Base-by-base conservation (phyloP, 2,329 filamentous ascomycete species). In the Chaetomiaceae sp. region DNA sequence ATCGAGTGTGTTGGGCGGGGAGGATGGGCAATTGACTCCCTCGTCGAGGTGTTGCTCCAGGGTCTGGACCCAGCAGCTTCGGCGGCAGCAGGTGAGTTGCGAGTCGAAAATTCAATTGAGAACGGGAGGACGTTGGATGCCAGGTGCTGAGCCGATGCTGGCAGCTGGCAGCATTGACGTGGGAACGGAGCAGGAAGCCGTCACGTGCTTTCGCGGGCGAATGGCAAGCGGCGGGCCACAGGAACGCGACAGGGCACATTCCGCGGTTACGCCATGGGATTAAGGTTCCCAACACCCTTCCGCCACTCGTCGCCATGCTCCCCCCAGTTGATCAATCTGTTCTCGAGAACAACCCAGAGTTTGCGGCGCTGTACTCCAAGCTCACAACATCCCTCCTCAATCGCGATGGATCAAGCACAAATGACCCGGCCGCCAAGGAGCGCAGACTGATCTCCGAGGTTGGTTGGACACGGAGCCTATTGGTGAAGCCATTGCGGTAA, bases 251-350 rank as follows among this genome's bases (percentile, higher is more conserved):
- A n/a, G n/a, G n/a, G n/a, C n/a, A n/a, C n/a, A n/a, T n/a, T n/a
- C n/a, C n/a, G n/a, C n/a, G n/a, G n/a, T n/a, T n/a, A n/a, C n/a
- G n/a, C n/a, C n/a, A n/a, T n/a, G n/a, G n/a, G n/a, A n/a, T n/a
- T n/a, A n/a, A n/a, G n/a, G n/a, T n/a, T n/a, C n/a, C n/a, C n/a
- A n/a, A n/a, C n/a, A 27, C 6, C 19, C 43, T 17, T 19, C 34
- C 13, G 20, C 16, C 14, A 42, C 27, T 1, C 25, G 30, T 9
- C 49, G 63, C 16, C 2, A 83, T 83, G 79, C 65, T 84, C 2
- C 81, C 81, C 0, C 79, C 79, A 0, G 65, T 84, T 8, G 80
- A 84, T 17, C 70, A 76, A 8, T 58, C 71, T 0, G 68, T 84
- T 16, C 63, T 85, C 1, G 65, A 73, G 46, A 72, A 70, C 51